phyloP scores from a whole-genome alignment of 2,329 filamentous ascomycete species.

The Claviceps maximensis region DNA sequence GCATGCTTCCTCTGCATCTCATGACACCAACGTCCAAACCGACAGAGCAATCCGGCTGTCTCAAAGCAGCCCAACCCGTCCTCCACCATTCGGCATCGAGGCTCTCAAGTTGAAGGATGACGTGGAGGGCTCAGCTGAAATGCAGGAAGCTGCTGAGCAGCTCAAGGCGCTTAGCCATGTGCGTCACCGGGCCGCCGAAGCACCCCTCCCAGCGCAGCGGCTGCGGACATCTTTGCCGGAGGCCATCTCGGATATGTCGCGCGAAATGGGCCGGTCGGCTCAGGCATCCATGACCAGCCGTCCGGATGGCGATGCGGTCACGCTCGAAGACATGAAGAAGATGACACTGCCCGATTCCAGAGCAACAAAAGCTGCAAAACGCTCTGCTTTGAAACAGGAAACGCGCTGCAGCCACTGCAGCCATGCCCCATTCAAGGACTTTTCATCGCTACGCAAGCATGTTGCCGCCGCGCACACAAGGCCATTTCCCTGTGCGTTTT shows the following conservation, averaged over 20 bases:
- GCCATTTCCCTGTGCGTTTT: slow-evolving; percentile 76
- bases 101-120: slow-evolving; percentile 22
- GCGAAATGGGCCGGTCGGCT: slow-evolving; percentile 10
- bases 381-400: slow-evolving; percentile 44
- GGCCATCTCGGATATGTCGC: slow-evolving; percentile 19
- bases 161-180: slow-evolving; percentile 53
- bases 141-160: slow-evolving; percentile 56
- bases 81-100: slow-evolving; percentile 8
- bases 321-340: slow-evolving; percentile 14
- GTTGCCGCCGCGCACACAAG: slow-evolving; percentile 56
- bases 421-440: slow-evolving; percentile 54
- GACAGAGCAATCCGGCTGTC: slow-evolving; percentile 14
- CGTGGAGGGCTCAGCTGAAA: slow-evolving; percentile 50
- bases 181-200: slow-evolving; percentile 39
- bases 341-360: slow-evolving; percentile 16
- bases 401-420: slow-evolving; percentile 48
- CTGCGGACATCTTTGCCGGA: slow-evolving; percentile 27
- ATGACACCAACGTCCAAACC: slow-evolving; percentile 12
- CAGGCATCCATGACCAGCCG: slow-evolving; percentile 20
- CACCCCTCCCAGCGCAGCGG: slow-evolving; percentile 14
- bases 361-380: slow-evolving; percentile 27
- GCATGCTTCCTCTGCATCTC: slow-evolving; percentile 12
- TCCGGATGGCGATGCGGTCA: slow-evolving; percentile 13
- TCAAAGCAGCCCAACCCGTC: slow-evolving; percentile 16
- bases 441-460: slow-evolving; percentile 52